Evolutionary conservation across 2,329 filamentous ascomycete species (phyloP), one percentile per base, ranked within the genome.

Genomic region (Phaeomoniella chlamydospora): DNA sequence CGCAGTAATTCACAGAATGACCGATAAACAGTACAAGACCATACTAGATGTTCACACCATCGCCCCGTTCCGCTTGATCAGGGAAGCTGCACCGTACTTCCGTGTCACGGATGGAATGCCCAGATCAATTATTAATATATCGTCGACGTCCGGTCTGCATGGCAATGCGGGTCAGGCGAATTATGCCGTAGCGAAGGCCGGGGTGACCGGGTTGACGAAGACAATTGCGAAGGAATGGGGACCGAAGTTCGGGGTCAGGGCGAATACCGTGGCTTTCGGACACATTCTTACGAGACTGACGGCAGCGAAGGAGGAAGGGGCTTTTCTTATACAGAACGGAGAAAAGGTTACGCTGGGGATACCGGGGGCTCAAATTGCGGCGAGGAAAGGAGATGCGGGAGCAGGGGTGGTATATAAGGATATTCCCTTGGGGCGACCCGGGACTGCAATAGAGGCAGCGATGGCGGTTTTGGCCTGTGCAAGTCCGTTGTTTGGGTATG

Each of bases 181-280:
- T 67, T 93, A 93, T 58, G 72, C 80, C 22, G 64, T 87, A 33
- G 86, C 82, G 37, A 93, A 93, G 64, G 81, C 85, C 3, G 86
- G 83, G 32, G 74, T 93, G 11, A 73, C 73, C 9, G 86, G 86
- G 4, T 68, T 93, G 39, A 87, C 80, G 40, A 92, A 90, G 64
- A 86, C 84, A 2, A 84, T 93, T 51, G 84, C 85, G 3, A 92
- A 93, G 62, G 78, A 94, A 64, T 93, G 85, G 86, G 85, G 85
- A 1, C 84, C 82, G 0, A 58, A 67, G 26, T 93, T 87, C 48
- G 85, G 84, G 35, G 85, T 93, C 4, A 68, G 85, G 39, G 72
- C 77, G 29, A 93, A 93, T 57, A 85, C 83, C 11, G 67, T 93
- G 35, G 84, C 84, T 3, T 93, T 92, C 48, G 86, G 86, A 0